Conservation (phyloP, 1,284 basidiomycete genomes). For the Heterobasidion irregulare region DNA sequence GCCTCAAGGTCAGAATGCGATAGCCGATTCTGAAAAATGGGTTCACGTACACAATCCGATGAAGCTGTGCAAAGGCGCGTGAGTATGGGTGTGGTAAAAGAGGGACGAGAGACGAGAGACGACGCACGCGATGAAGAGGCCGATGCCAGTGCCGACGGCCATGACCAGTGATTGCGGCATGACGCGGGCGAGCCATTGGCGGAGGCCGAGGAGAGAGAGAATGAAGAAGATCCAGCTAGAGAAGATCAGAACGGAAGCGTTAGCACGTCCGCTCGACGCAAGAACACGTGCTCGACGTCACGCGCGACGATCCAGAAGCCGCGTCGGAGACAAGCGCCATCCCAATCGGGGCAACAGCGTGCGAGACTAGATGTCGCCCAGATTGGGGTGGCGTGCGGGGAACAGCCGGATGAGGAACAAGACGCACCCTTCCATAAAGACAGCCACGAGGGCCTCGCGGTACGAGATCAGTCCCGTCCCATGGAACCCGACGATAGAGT, state of each 20-base stretch:
- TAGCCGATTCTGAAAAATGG: too few species aligned
- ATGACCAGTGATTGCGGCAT: slow-evolving; percentile 85
- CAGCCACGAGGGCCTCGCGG: slow-evolving; percentile 78
- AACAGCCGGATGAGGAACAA: too few species aligned
- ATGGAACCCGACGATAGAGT: slow-evolving; percentile 81
- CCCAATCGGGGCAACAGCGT: too few species aligned
- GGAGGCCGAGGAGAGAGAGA: slow-evolving; percentile 77
- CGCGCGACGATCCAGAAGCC: too few species aligned
- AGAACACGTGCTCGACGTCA: too few species aligned
- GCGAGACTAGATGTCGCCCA: slow-evolving; percentile 23
- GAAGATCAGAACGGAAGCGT: not conserved
- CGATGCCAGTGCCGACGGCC: slow-evolving; percentile 82
- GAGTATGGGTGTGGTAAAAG: not conserved
- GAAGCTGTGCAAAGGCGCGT: not conserved
- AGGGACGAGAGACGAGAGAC: slow-evolving; percentile 8
- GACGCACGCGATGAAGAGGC: slow-evolving; percentile 70
- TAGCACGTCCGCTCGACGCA: too few species aligned
- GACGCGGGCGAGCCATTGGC: slow-evolving; percentile 84
- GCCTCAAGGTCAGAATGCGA: too few species aligned
- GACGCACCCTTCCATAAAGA: slow-evolving; percentile 68
- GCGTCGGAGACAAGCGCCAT: too few species aligned
- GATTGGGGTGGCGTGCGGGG: too few species aligned
- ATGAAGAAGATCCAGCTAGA: slow-evolving; percentile 68
- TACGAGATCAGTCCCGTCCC: slow-evolving; percentile 74
- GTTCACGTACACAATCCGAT: slow-evolving; percentile 7